Conservation (phyloP, 2,329 filamentous ascomycete genomes). For the Aspergillus transmontanensis region DNA sequence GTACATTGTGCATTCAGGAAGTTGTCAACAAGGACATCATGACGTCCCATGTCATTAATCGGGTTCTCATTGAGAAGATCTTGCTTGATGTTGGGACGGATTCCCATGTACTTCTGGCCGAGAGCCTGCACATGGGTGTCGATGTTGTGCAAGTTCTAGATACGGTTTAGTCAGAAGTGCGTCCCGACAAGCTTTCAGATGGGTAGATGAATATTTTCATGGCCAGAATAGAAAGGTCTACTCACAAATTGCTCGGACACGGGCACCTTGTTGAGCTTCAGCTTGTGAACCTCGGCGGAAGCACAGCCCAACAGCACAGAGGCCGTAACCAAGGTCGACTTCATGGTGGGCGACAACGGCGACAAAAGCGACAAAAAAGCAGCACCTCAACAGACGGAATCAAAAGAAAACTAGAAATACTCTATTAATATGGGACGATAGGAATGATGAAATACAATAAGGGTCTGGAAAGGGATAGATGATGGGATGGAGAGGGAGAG, state of each 20-base stretch:
- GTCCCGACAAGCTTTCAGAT: not conserved
- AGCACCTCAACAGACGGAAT: constrained; percentile 1
- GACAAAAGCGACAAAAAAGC: constrained; percentile 4
- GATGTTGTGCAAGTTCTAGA: constrained; percentile 74
- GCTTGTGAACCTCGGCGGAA: constrained; percentile 86
- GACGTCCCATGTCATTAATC: constrained; percentile 65
- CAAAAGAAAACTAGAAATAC: constrained; percentile 8
- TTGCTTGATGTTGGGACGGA: constrained; percentile 68
- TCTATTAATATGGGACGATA: constrained; percentile 26
- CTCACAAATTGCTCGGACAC: constrained; percentile 88
- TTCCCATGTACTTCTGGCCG: constrained; percentile 94
- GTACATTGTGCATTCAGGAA: constrained; percentile 98
- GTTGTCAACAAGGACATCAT: constrained; percentile 90
- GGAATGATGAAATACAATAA: constrained; percentile 24
- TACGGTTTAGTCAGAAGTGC: constrained; percentile 16
- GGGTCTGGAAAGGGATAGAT: constrained; percentile 26
- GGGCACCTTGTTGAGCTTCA: constrained; percentile 97
- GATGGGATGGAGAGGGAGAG: constrained; percentile 31
- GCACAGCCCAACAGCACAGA: constrained; percentile 79
- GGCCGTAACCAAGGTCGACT: constrained; percentile 77
- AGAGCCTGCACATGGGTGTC: constrained; percentile 79
- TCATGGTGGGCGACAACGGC: constrained; percentile 62
- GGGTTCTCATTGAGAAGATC: constrained; percentile 79
- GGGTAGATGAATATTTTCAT: not conserved
- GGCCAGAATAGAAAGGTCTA: constrained; percentile 21